Evolutionary conservation across 176 grass and related monocot species (phyloP).

Genomic region (Avena atlantica): DNA sequence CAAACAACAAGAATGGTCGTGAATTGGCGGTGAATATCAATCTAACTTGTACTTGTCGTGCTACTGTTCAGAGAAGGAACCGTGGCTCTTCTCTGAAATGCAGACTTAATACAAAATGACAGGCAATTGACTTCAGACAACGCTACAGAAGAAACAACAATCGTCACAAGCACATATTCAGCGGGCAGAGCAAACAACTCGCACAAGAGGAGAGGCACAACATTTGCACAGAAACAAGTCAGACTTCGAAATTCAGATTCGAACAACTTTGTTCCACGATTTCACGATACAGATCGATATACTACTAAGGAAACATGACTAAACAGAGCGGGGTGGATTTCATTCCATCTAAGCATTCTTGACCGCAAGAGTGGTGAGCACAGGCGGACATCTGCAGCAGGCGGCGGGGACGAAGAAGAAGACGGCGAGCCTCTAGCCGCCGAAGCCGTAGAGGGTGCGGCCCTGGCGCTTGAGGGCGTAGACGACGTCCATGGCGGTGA

Average conservation of each 20-base stretch:
- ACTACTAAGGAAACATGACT: neutral
- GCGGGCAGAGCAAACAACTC: neutral
- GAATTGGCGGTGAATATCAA: neutral
- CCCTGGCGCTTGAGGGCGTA: constrained; percentile 93
- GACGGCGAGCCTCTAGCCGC: constrained; percentile 31
- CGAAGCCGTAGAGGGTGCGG: constrained; percentile 83
- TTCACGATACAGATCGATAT: neutral
- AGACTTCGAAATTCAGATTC: neutral
- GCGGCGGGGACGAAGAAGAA: neutral
- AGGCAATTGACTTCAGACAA: neutral
- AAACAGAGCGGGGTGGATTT: neutral
- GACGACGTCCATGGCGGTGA: constrained; percentile 90
- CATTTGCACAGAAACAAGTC: neutral
- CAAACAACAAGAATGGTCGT: neutral
- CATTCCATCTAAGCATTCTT: constrained; percentile 22
- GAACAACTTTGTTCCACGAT: neutral
- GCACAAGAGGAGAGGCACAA: neutral
- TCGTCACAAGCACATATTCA: too few relatives aligned
- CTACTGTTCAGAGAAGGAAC: neutral
- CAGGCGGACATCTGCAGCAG: neutral
- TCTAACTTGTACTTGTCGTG: too few relatives aligned
- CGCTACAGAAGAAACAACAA: neutral
- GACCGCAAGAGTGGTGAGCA: constrained; percentile 18
- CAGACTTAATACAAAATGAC: too few relatives aligned
- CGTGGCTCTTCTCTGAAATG: neutral